Percentiles rank a stretch among this genome's conserved stretches.
Evolutionary conservation across 441 rosid species (phyloP).

Genomic region (Pelargonium citronellum): DNA sequence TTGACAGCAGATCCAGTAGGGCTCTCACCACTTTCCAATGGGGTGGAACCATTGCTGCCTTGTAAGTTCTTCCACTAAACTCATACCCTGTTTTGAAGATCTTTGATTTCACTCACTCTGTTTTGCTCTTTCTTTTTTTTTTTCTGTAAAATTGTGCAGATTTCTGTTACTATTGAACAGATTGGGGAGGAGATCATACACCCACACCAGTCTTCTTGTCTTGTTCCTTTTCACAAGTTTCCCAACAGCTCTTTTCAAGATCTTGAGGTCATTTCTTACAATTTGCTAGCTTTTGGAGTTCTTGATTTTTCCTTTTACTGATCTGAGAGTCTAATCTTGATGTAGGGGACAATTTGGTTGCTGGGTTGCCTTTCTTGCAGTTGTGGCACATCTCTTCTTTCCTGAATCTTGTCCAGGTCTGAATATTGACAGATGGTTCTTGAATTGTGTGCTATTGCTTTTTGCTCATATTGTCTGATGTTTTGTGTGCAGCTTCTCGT

Average conservation of each 20-base stretch:
- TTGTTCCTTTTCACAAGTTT: constrained; percentile 36
- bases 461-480: background rate
- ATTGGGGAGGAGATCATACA: constrained; percentile 31
- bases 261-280: constrained; percentile 35
- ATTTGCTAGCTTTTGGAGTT: constrained; percentile 6
- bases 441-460: background rate
- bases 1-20: constrained; percentile 18
- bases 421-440: background rate
- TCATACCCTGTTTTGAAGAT: background rate
- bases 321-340: background rate
- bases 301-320: background rate
- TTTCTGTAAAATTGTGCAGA: constrained; percentile 21
- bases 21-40: constrained; percentile 32
- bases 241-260: constrained; percentile 37
- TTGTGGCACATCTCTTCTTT: constrained; percentile 33
- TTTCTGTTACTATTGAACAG: constrained; percentile 41
- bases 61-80: constrained; percentile 26
- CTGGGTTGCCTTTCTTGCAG: constrained; percentile 46
- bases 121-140: background rate
- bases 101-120: background rate
- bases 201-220: constrained; percentile 35
- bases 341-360: constrained; percentile 48
- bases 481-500: constrained; percentile 31
- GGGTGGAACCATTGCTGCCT: constrained; percentile 41
- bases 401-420: constrained; percentile 42